These are phyloP conservation scores for Tolypocladium tundrense DNA, from an alignment of 2,329 filamentous ascomycete species.

Conservation along the genomic window DNA sequence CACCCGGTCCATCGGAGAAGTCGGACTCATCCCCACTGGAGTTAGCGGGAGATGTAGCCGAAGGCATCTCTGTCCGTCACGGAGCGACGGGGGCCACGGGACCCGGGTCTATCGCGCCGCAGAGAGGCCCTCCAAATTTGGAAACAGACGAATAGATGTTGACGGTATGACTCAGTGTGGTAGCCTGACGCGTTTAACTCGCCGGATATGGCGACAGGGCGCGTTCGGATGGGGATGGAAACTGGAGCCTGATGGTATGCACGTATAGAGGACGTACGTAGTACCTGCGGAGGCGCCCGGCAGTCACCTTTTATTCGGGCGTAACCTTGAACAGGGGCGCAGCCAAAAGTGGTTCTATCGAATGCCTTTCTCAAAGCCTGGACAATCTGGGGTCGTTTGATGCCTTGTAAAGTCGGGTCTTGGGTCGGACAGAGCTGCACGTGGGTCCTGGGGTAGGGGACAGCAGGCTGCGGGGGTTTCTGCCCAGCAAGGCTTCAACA, in stretches of 20 bases:
- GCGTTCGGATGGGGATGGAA: background rate
- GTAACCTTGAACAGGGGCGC: background rate
- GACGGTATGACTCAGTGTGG: background rate
- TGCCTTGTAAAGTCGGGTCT: background rate
- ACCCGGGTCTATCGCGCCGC: background rate
- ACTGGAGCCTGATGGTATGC: background rate
- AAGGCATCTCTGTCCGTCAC: conserved; percentile 1
- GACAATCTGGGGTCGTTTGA: background rate
- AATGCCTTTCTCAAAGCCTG: no score
- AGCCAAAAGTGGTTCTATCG: background rate
- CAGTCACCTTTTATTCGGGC: background rate
- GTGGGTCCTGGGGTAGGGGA: background rate
- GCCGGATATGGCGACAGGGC: no score
- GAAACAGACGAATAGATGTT: background rate
- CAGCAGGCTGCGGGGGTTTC: background rate
- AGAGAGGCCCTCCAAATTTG: background rate
- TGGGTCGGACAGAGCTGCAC: background rate
- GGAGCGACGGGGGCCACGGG: background rate
- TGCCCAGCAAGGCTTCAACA: background rate
- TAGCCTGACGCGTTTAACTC: background rate
- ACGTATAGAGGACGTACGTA: background rate
- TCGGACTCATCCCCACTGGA: conserved; percentile 4
- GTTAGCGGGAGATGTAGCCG: background rate
- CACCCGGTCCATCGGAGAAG: conserved; percentile 1
- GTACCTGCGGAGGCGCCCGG: background rate